Base-by-base conservation (phyloP, 1,284 basidiomycete genomes). In the Tranzscheliella williamsii region DNA sequence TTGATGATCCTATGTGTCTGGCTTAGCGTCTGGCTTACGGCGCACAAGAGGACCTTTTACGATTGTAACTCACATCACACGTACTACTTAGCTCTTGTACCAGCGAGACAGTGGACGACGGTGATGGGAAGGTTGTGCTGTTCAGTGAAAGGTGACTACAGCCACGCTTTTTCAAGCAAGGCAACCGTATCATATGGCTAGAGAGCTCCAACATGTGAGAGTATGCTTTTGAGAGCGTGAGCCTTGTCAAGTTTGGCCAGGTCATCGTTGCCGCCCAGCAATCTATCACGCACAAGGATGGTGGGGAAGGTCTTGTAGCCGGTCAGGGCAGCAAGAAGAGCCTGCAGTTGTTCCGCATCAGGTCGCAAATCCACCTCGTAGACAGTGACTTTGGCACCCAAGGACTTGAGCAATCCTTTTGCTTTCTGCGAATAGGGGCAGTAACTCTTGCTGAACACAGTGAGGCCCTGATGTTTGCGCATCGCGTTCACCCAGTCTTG, bases 401-500 rank as follows among this genome's bases (percentile, higher is more conserved):
- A 24, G 33, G 45, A 44, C 18, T 23, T 17, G 30, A 67, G 47
- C 4, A 67, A 36, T 3, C 24, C 31, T 17, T 67, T 67, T 9
- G 58, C 51, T 7, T 38, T 51, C 12, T 58, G 45, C 21, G 54
- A 58, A 32, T 58, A 60, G 12, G 64, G 60, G 32, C 64, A 67
- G 39, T 58, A 63, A 44, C 47, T 52, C 31, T 67, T 67, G 50
- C 54, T 55, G 24, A 67, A 67, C 4, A 67, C 58, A 12, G 54
- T 63, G 3, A 67, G 24, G 2, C 56, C 56, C 12, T 50, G 35
- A 1, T 30, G 24, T 0, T 24, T 20, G 16, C 61, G 54, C 13
- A 57, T 37, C 7, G 22, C 38, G 16, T 13, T n/a, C 6, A 55
- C 55, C 61, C 61, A 64, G 9, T 58, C 51, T 6, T 38, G n/a